A percentile compares a stretch with the other conserved stretches of the same genome.
These are phyloP conservation scores for Umbelopsis vinacea DNA, from an alignment of 192 early-diverging fungal species.

Conservation along the genomic window DNA sequence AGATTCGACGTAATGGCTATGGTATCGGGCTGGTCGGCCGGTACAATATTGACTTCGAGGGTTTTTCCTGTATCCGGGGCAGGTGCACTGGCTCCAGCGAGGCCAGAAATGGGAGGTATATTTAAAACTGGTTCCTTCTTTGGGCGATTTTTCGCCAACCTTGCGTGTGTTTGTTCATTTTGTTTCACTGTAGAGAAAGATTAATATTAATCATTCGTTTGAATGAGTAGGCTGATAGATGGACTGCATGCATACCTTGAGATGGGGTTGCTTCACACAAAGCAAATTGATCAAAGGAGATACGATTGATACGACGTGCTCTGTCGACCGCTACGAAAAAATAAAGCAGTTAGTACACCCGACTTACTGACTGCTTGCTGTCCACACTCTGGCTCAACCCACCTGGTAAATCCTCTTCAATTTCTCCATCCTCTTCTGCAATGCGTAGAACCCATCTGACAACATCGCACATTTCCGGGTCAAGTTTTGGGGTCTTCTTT, in stretches of 20 bases:
- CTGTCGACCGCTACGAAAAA: constrained; percentile 84
- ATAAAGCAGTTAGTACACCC: too few relatives aligned
- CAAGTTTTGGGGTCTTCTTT: constrained; percentile 63
- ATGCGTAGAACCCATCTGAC: constrained; percentile 89
- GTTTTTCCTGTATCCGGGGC: background rate
- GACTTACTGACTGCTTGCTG: too few relatives aligned
- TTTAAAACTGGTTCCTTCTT: constrained; percentile 20
- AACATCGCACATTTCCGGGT: constrained; percentile 65
- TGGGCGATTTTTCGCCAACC: constrained; percentile 31
- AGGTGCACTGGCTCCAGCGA: background rate
- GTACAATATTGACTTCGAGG: background rate
- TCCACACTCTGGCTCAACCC: too few relatives aligned
- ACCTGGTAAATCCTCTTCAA: constrained; percentile 97
- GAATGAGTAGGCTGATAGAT: constrained; percentile 38
- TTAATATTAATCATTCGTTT: too few relatives aligned
- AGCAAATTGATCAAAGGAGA: constrained; percentile 91
- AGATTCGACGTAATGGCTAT: background rate
- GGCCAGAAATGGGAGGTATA: background rate
- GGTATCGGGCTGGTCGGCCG: constrained; percentile 33
- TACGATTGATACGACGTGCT: constrained; percentile 80
- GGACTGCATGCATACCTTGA: constrained; percentile 66
- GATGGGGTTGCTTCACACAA: constrained; percentile 77
- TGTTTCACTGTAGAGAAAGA: constrained; percentile 47
- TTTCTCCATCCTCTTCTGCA: constrained; percentile 92
- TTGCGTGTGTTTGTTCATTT: constrained; percentile 41